These are phyloP conservation scores for Tricharina praecox DNA, from an alignment of 495 filamentous ascomycete species.

Conservation along the genomic window DNA sequence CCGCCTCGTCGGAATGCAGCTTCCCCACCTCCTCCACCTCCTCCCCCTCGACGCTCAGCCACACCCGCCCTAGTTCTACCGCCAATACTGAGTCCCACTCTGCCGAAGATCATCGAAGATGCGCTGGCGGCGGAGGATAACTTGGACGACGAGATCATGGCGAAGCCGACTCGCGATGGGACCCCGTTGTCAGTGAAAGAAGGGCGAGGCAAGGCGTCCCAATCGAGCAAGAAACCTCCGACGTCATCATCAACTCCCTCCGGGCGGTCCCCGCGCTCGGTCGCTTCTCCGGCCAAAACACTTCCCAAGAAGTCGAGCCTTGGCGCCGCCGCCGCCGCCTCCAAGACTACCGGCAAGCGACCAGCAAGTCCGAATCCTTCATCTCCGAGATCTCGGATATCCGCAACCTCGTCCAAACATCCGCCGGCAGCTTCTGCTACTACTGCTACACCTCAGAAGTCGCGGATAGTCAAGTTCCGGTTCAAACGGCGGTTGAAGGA, in stretches of 20 bases:
- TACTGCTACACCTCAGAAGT: not conserved
- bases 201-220: too few relatives aligned
- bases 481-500: slow-evolving; percentile 17
- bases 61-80: slow-evolving; percentile 14
- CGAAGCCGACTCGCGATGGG: slow-evolving; percentile 2
- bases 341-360: slow-evolving; percentile 24
- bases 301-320: slow-evolving; percentile 15
- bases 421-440: slow-evolving; percentile 12
- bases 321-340: slow-evolving; percentile 18
- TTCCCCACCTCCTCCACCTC: slow-evolving; percentile 3
- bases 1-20: not conserved
- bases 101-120: slow-evolving; percentile 22
- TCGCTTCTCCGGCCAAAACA: slow-evolving; percentile 19
- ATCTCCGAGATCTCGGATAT: slow-evolving; percentile 13
- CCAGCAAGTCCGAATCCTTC: slow-evolving; percentile 19
- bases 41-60: not conserved
- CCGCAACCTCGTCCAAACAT: slow-evolving; percentile 15
- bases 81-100: slow-evolving; percentile 23
- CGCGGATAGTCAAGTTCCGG: slow-evolving; percentile 18
- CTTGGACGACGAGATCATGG: not conserved
- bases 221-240: slow-evolving; percentile 17
- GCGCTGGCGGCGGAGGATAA: slow-evolving; percentile 17
- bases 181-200: too few relatives aligned
- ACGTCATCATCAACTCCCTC: slow-evolving; percentile 9
- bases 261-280: slow-evolving; percentile 14